Evolutionary conservation across 495 filamentous ascomycete species (phyloP).

Genomic region (Penicillium chermesinum): DNA sequence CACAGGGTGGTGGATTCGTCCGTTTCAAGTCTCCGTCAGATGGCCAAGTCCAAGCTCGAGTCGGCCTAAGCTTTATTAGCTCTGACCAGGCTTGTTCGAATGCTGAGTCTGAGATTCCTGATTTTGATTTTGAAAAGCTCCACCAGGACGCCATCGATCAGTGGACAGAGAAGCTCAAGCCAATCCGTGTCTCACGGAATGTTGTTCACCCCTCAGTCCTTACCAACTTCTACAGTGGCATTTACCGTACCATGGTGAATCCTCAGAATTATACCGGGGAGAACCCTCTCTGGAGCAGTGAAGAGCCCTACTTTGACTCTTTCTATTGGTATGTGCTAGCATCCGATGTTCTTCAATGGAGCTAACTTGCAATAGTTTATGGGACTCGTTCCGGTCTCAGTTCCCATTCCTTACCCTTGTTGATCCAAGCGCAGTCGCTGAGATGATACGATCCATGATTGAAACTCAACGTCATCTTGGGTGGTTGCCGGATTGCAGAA

Average conservation of each 20-base stretch:
- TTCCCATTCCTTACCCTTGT: conserved; percentile 63
- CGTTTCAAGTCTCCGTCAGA: conserved; percentile 45
- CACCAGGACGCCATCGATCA: conserved; percentile 37
- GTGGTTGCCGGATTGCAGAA: conserved; percentile 61
- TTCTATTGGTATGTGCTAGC: conserved; percentile 46
- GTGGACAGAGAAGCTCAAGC: conserved; percentile 53
- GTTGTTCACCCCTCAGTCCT: conserved; percentile 52
- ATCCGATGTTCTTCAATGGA: too few species aligned
- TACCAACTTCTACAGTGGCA: conserved; percentile 53
- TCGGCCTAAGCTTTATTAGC: conserved; percentile 70
- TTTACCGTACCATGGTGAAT: conserved; percentile 57
- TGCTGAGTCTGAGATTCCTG: conserved; percentile 55
- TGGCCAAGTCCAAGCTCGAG: conserved; percentile 51
- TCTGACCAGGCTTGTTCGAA: conserved; percentile 56
- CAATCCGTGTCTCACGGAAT: conserved; percentile 42
- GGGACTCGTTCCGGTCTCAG: conserved; percentile 62
- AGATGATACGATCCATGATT: conserved; percentile 64
- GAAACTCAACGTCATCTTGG: conserved; percentile 68
- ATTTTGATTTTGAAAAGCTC: conserved; percentile 41
- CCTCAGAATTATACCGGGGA: conserved; percentile 73
- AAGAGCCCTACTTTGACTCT: conserved; percentile 58
- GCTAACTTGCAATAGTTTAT: conserved; percentile 32
- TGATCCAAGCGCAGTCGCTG: conserved; percentile 55
- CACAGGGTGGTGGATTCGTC: conserved; percentile 59
- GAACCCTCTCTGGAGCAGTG: conserved; percentile 63